phyloP scores from a whole-genome alignment of 2,329 filamentous ascomycete species.

The Cladosporium sp. region DNA sequence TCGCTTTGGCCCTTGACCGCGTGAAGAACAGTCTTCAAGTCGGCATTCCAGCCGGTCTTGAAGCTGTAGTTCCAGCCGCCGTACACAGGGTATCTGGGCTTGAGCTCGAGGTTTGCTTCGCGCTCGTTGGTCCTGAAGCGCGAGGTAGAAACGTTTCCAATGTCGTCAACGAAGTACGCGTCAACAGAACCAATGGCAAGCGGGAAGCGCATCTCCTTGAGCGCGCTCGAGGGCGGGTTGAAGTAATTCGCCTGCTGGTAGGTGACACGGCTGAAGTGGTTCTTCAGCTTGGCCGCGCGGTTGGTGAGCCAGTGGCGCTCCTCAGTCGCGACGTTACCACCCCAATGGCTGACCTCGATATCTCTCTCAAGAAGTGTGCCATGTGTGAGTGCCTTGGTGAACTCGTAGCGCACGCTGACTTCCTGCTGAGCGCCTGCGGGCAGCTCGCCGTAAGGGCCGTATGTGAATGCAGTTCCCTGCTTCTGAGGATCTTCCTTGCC shows the following conservation, averaged over 20 bases:
- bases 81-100: constrained; percentile 93
- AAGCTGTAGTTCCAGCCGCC: constrained; percentile 99
- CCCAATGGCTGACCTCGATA: constrained; percentile 96
- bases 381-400: constrained; percentile 86
- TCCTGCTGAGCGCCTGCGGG: constrained; percentile 74
- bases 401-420: constrained; percentile 85
- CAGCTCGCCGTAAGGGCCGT: constrained; percentile 83
- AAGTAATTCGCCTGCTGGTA: constrained; percentile 54
- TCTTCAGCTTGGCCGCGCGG: constrained; percentile 70
- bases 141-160: constrained; percentile 95
- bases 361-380: constrained; percentile 80
- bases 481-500: constrained; percentile 71
- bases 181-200: constrained; percentile 78
- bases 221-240: constrained; percentile 72
- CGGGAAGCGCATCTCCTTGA: constrained; percentile 80
- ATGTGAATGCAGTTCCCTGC: constrained; percentile 81
- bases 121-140: constrained; percentile 71
- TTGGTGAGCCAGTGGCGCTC: constrained; percentile 89
- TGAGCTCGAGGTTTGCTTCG: constrained; percentile 76
- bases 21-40: constrained; percentile 75
- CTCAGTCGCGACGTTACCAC: constrained; percentile 92
- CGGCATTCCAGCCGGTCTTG: constrained; percentile 91
- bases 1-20: constrained; percentile 58
- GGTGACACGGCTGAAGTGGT: constrained; percentile 52
- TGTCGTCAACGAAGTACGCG: constrained; percentile 92